These are phyloP conservation scores for Pestalotiopsis sp. DNA, from an alignment of 2,329 filamentous ascomycete species.

Conservation along the genomic window DNA sequence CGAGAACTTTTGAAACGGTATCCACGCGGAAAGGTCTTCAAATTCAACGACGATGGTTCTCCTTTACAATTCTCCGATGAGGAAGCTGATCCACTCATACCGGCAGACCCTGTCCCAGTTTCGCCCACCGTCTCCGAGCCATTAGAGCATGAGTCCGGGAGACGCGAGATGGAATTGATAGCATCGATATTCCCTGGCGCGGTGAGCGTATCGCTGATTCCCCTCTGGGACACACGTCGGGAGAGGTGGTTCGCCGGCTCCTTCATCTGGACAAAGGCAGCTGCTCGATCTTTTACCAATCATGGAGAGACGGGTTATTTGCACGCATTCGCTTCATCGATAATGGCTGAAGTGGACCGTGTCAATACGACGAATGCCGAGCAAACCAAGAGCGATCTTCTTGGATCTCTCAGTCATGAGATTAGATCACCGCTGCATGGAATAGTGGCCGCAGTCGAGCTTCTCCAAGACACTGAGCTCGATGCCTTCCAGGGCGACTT, in stretches of 20 bases:
- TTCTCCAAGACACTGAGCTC: slow-evolving; percentile 53
- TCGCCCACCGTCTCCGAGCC: background rate
- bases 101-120: slow-evolving; percentile 6
- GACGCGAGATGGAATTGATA: slow-evolving; percentile 33
- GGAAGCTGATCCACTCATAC: background rate
- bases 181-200: slow-evolving; percentile 42
- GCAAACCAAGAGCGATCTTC: slow-evolving; percentile 57
- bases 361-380: slow-evolving; percentile 39
- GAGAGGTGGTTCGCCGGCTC: slow-evolving; percentile 53
- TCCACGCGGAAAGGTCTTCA: slow-evolving; percentile 49
- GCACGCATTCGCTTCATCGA: slow-evolving; percentile 52
- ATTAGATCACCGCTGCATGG: slow-evolving; percentile 63
- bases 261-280: slow-evolving; percentile 49
- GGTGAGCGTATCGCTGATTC: slow-evolving; percentile 48
- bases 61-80: slow-evolving; percentile 32
- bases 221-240: slow-evolving; percentile 48
- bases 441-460: slow-evolving; percentile 55
- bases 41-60: slow-evolving; percentile 42
- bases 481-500: slow-evolving; percentile 50
- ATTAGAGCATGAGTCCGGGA: slow-evolving; percentile 10
- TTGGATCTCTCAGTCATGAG: slow-evolving; percentile 64
- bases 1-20: slow-evolving; percentile 44
- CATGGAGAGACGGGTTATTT: slow-evolving; percentile 53
- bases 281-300: slow-evolving; percentile 43
- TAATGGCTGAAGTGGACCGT: slow-evolving; percentile 59